A percentile compares a stretch with the other conserved stretches of the same genome.
Evolutionary conservation across 2,329 filamentous ascomycete genomes (phyloP).

Genomic region (Phaeosphaeria sp.): DNA sequence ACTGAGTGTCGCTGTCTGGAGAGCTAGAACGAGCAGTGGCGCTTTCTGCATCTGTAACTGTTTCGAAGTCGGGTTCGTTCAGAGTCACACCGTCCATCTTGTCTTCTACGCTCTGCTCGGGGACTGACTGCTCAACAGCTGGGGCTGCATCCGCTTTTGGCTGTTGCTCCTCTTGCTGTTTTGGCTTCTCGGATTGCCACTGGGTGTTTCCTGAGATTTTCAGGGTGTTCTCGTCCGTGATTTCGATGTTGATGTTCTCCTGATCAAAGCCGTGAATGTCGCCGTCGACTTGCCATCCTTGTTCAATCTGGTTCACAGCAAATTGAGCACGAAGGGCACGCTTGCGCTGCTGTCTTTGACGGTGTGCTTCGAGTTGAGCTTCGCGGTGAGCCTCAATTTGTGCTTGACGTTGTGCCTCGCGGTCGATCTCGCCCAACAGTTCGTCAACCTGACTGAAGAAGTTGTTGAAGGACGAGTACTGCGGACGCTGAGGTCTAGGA

Average conservation of each 20-base stretch:
- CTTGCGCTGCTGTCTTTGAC: slow-evolving; percentile 40
- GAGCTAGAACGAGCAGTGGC: slow-evolving; percentile 18
- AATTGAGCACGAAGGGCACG: slow-evolving; percentile 39
- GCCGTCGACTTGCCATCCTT: slow-evolving; percentile 42
- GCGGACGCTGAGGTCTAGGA: slow-evolving; percentile 22
- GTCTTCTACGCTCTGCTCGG: slow-evolving; percentile 12
- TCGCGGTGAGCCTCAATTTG: slow-evolving; percentile 32
- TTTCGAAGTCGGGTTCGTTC: slow-evolving; percentile 22
- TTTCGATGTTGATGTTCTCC: slow-evolving; percentile 44
- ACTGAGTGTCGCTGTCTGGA: slow-evolving; percentile 36
- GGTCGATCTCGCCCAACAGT: slow-evolving; percentile 40
- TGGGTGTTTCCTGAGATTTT: slow-evolving; percentile 41
- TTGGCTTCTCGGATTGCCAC: slow-evolving; percentile 21
- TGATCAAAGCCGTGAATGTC: slow-evolving; percentile 42
- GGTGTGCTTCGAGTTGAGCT: slow-evolving; percentile 35
- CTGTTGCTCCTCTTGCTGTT: slow-evolving; percentile 16
- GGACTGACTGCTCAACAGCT: not conserved
- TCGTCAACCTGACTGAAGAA: slow-evolving; percentile 44
- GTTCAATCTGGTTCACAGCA: slow-evolving; percentile 34
- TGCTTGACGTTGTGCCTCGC: slow-evolving; percentile 29
- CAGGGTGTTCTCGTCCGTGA: slow-evolving; percentile 42
- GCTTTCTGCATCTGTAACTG: slow-evolving; percentile 9
- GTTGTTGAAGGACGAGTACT: slow-evolving; percentile 36
- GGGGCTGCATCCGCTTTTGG: slow-evolving; percentile 4
- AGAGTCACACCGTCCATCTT: slow-evolving; percentile 21